phyloP scores from a whole-genome alignment of 257 asterid species.

The Fraxinus quadrangulata region DNA sequence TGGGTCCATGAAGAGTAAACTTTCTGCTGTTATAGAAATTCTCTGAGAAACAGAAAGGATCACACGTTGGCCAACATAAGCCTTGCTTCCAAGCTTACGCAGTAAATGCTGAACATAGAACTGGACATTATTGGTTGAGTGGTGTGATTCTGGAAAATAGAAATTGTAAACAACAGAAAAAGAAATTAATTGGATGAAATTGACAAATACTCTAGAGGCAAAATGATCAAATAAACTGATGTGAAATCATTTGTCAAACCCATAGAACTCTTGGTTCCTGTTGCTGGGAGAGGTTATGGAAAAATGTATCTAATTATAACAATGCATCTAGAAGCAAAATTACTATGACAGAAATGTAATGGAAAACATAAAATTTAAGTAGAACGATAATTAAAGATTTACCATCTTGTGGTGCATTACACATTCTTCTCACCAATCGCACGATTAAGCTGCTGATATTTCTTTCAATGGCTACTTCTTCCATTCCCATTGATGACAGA shows the following conservation, averaged over 20 bases:
- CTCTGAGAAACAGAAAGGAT: conserved; percentile 81
- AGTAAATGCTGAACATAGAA: conserved; percentile 74
- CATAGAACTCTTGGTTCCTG: conserved; percentile 7
- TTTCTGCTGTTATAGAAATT: conserved; percentile 77
- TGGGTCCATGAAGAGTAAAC: conserved; percentile 85
- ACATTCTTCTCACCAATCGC: conserved; percentile 73
- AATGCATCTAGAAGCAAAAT: not conserved
- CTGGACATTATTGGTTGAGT: conserved; percentile 38
- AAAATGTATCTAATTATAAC: conserved; percentile 9
- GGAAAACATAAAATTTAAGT: conserved; percentile 10
- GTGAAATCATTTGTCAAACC: conserved; percentile 10
- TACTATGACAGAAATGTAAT: not conserved
- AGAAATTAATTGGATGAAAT: conserved; percentile 12
- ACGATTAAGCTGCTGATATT: conserved; percentile 63
- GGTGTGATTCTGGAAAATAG: conserved; percentile 45
- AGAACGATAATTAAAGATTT: conserved; percentile 29
- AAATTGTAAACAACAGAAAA: conserved; percentile 4
- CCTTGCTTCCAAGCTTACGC: conserved; percentile 82
- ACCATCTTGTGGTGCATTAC: conserved; percentile 62
- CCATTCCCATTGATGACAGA: conserved; percentile 42
- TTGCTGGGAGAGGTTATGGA: not conserved
- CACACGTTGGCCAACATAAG: conserved; percentile 76
- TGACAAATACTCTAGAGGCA: conserved; percentile 13
- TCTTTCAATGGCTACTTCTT: conserved; percentile 57
- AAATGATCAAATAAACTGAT: not conserved